Percentiles rank a stretch among this genome's conserved stretches.
Evolutionary conservation across 495 filamentous ascomycete genomes (phyloP).

Genomic region (Tuber borchii): DNA sequence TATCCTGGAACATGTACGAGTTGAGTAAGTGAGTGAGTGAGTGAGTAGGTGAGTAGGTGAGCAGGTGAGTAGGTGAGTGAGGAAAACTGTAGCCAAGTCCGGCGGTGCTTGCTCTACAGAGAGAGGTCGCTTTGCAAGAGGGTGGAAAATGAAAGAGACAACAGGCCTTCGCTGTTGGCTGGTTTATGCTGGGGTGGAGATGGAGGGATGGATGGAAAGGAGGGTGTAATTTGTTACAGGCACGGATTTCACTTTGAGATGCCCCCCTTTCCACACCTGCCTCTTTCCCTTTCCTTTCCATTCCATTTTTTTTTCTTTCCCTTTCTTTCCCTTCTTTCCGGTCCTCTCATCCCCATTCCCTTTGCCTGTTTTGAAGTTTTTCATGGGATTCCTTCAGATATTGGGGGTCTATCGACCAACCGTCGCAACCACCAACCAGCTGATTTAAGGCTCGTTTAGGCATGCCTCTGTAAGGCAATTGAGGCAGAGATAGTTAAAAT

Average conservation of each 20-base stretch:
- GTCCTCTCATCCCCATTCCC: background rate
- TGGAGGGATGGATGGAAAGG: conserved; percentile 6
- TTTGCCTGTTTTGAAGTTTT: background rate
- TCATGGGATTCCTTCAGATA: background rate
- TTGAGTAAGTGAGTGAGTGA: background rate
- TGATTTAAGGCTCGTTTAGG: conserved; percentile 1
- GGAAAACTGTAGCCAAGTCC: background rate
- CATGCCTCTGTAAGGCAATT: background rate
- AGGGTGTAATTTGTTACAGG: background rate
- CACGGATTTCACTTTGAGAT: background rate
- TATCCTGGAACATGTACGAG: background rate
- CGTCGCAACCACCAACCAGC: background rate
- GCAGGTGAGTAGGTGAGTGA: no score
- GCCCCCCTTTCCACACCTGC: background rate
- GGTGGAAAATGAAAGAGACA: background rate
- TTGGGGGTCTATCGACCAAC: background rate
- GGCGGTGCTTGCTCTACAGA: background rate
- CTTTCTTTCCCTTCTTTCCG: background rate
- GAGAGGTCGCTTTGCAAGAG: background rate
- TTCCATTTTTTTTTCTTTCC: background rate
- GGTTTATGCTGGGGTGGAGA: background rate
- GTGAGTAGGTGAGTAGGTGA: no score
- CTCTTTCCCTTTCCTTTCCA: background rate
- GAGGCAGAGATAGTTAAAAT: background rate
- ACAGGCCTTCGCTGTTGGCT: conserved; percentile 1